Base-by-base conservation (phyloP, 1,139 yeast genomes). In the Candida buenavistaensis region DNA sequence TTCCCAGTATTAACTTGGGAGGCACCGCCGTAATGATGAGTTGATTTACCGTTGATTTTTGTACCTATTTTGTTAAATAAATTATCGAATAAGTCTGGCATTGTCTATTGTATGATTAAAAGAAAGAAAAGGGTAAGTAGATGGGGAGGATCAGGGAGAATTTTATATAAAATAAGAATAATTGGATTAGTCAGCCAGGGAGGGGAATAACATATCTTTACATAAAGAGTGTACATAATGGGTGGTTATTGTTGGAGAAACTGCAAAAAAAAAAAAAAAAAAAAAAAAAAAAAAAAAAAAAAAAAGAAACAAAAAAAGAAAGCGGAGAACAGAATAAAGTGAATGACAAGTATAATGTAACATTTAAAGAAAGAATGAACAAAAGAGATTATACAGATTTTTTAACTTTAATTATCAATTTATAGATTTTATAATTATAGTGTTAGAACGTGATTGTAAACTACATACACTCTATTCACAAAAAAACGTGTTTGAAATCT, bases 21-120 rank as follows among this genome's bases (percentile, higher is more conserved):
- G 5, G 59, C 42, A 26, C 57, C 57, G 16, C 57, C 55, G 38
- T 67, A 64, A 36, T 58, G 66, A 20, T 50, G 55, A 6, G 47
- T 48, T 17, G 59, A 46, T 34, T 59, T 60, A 10, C 70, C 70
- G 37, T 57, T 58, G 24, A 66, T 38, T 26, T 59, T 54, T 22
- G 60, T 44, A 23, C 59, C 53, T 17, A 68, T 48, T 35, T 57
- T 62, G 24, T 51, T 55, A 39, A 65, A 65, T 32, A 68, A 55
- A 43, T 65, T 64, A 38, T 68, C 75, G 42, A 68, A 68, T 47
- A 68, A 54, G 49, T 65, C 74, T 14, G 72, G 71, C 74, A 68
- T 68, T 13, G 14, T 14, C 7, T 24, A 10, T 14, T 5, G 5
- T 6, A 5, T 12, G 2, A 24, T 7, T 14, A 14, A 22, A 21